Evolutionary conservation across 2,329 filamentous ascomycete genomes (phyloP).

Genomic region (Trichoderma polysporum): DNA sequence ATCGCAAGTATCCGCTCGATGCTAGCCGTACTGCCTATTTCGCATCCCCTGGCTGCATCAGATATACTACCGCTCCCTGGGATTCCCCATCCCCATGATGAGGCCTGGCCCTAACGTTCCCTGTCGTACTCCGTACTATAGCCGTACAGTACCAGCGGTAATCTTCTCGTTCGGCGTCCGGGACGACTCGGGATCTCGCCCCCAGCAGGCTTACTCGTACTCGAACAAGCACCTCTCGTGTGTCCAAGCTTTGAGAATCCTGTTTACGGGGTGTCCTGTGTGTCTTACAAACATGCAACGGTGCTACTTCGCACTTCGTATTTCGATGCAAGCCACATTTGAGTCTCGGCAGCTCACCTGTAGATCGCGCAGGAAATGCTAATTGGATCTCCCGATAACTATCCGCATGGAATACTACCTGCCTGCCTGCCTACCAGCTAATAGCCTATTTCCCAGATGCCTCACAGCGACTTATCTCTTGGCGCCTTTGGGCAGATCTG

Average conservation of each 20-base stretch:
- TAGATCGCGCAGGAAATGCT: background rate
- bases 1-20: conserved; percentile 10
- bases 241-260: background rate
- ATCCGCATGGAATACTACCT: background rate
- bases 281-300: background rate
- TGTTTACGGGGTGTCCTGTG: background rate
- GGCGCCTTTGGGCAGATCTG: background rate
- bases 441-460: background rate
- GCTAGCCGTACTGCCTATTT: conserved; percentile 7
- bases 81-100: background rate
- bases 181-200: background rate
- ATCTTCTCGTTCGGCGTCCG: background rate
- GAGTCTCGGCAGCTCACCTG: conserved; percentile 1
- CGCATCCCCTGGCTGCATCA: conserved; percentile 3
- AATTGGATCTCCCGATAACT: background rate
- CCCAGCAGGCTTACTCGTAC: background rate
- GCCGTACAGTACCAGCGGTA: background rate
- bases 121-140: no score
- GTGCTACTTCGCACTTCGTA: background rate
- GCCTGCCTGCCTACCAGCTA: background rate
- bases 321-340: background rate
- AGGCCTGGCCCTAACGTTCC: background rate
- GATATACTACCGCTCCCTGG: background rate
- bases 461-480: background rate
- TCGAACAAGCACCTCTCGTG: no score